Evolutionary conservation across 1,284 basidiomycete species (phyloP).

Genomic region (Ganoderma leucocontextum): DNA sequence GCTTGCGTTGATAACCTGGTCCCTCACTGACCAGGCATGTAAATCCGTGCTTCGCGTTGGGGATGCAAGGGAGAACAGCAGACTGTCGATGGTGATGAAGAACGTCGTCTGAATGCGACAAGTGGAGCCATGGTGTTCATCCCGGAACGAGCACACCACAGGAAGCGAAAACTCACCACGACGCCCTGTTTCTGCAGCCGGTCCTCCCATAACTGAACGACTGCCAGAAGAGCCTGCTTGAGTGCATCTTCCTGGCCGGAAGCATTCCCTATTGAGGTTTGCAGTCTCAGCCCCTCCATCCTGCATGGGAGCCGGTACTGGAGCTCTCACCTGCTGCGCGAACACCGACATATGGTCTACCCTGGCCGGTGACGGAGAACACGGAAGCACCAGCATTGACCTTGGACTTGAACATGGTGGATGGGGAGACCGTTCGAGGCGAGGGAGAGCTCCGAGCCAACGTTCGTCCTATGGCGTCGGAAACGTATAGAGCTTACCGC

Average conservation of each 20-base stretch:
- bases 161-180: slow-evolving; percentile 34
- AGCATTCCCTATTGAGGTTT: not conserved
- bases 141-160: not conserved
- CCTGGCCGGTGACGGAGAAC: not conserved
- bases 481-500: slow-evolving; percentile 1
- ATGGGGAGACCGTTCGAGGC: not conserved
- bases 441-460: not conserved
- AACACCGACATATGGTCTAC: not conserved
- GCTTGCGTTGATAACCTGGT: slow-evolving; percentile 41
- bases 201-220: slow-evolving; percentile 44
- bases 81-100: slow-evolving; percentile 48
- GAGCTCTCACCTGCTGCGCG: slow-evolving; percentile 11
- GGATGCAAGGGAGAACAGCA: slow-evolving; percentile 43
- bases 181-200: slow-evolving; percentile 42
- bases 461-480: not conserved
- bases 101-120: slow-evolving; percentile 44
- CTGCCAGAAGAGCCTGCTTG: slow-evolving; percentile 37
- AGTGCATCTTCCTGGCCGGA: slow-evolving; percentile 27
- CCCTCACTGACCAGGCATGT: slow-evolving; percentile 28
- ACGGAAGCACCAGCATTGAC: not conserved
- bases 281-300: not conserved
- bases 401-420: slow-evolving; percentile 22
- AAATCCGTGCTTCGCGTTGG: slow-evolving; percentile 27
- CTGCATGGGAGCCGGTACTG: not conserved
- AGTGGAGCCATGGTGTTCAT: not conserved